These are phyloP conservation scores for Cladosporium sp. DNA, from an alignment of 2,329 filamentous ascomycete species.

Conservation along the genomic window DNA sequence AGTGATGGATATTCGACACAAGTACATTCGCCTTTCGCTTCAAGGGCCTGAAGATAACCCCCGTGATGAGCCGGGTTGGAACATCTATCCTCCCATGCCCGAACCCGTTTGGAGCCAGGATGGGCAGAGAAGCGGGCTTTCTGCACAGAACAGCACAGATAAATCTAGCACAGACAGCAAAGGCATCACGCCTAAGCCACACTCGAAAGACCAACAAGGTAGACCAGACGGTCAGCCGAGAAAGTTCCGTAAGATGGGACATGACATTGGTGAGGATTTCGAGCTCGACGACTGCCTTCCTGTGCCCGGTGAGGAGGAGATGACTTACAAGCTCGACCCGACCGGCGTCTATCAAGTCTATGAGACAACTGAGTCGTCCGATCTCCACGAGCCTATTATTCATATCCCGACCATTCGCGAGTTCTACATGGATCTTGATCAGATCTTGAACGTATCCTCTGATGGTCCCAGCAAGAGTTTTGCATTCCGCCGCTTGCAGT, in stretches of 20 bases:
- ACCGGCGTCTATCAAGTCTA: slow-evolving; percentile 92
- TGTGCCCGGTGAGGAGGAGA: slow-evolving; percentile 63
- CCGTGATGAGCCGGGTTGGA: slow-evolving; percentile 76
- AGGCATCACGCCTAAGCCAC: slow-evolving; percentile 22
- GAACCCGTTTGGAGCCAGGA: slow-evolving; percentile 75
- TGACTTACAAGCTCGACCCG: slow-evolving; percentile 74
- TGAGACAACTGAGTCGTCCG: slow-evolving; percentile 59
- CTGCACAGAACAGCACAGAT: slow-evolving; percentile 14
- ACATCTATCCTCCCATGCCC: slow-evolving; percentile 85
- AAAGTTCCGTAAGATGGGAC: slow-evolving; percentile 72
- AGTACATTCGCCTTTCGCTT: slow-evolving; percentile 80
- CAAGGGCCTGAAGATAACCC: slow-evolving; percentile 83
- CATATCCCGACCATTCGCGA: slow-evolving; percentile 88
- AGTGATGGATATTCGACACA: slow-evolving; percentile 80
- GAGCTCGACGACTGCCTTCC: slow-evolving; percentile 72
- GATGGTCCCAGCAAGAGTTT: slow-evolving; percentile 97
- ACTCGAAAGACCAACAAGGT: slow-evolving; percentile 23
- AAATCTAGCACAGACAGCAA: slow-evolving; percentile 32
- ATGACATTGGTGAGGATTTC: slow-evolving; percentile 91
- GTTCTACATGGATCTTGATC: slow-evolving; percentile 91
- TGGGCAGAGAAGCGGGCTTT: slow-evolving; percentile 23
- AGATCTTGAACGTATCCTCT: slow-evolving; percentile 80
- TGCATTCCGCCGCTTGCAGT: slow-evolving; percentile 88
- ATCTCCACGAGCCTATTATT: slow-evolving; percentile 65
- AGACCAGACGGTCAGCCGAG: slow-evolving; percentile 27